Evolutionary conservation across 208 protist species (phyloP).

Genomic region (Wallacemonas sp.): DNA sequence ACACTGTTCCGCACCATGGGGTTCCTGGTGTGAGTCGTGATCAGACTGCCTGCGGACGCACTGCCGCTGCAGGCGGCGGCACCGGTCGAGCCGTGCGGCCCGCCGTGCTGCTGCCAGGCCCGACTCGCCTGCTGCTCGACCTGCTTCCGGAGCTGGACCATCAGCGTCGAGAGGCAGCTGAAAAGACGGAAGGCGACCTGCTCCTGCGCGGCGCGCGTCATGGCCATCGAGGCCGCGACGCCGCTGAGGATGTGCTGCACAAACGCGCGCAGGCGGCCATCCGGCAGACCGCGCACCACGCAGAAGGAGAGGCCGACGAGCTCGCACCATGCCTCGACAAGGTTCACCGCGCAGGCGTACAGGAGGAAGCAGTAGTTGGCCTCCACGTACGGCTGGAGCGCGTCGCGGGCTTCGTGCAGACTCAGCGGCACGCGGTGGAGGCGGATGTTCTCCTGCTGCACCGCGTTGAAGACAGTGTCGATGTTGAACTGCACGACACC

Average conservation of each 20-base stretch:
- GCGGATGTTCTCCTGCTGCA: conserved; percentile 47
- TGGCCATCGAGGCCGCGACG: conserved; percentile 45
- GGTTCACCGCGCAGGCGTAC: conserved; percentile 68
- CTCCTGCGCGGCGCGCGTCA: conserved; percentile 82
- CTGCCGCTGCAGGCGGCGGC: too few relatives aligned
- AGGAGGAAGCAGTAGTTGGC: conserved; percentile 79
- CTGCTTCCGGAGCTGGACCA: conserved; percentile 49
- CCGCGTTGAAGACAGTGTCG: conserved; percentile 44
- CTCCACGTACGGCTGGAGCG: conserved; percentile 58
- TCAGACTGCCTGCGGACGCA: too few relatives aligned
- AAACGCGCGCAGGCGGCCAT: conserved; percentile 49
- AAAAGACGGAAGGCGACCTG: conserved; percentile 61
- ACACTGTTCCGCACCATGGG: not conserved
- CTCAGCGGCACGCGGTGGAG: conserved; percentile 41
- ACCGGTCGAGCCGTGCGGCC: not conserved
- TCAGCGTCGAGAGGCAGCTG: conserved; percentile 63
- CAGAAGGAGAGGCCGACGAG: conserved; percentile 52
- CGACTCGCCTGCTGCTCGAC: conserved; percentile 1
- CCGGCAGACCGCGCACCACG: conserved; percentile 38
- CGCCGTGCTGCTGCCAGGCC: not conserved
- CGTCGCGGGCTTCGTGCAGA: conserved; percentile 39
- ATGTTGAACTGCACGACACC: conserved; percentile 79
- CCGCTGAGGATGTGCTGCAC: conserved; percentile 44
- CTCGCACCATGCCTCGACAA: conserved; percentile 81
- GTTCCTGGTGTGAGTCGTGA: not conserved